phyloP scores from a whole-genome alignment of 768 basidiomycete genomes.

The Tubosaeta sp. region DNA sequence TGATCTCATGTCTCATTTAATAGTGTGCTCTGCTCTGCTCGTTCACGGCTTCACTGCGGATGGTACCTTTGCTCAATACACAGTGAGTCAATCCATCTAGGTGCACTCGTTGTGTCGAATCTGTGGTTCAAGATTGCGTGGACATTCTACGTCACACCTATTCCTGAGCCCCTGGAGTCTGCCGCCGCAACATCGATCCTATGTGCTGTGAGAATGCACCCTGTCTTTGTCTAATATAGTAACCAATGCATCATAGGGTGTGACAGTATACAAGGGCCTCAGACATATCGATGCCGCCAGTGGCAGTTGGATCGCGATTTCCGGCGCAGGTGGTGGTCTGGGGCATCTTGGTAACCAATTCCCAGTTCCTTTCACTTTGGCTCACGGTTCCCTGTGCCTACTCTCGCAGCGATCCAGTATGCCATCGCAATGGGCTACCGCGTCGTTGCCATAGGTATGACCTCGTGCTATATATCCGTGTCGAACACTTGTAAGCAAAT shows the following conservation, averaged over 20 bases:
- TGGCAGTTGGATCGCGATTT: conserved; percentile 40
- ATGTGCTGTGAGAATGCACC: conserved; percentile 32
- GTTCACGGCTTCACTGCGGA: conserved; percentile 37
- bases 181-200: conserved; percentile 42
- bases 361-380: background rate
- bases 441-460: conserved; percentile 40
- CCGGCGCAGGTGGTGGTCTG: conserved; percentile 39
- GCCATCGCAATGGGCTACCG: conserved; percentile 40
- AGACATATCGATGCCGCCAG: conserved; percentile 32
- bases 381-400: background rate
- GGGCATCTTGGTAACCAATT: conserved; percentile 36
- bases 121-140: conserved; percentile 27
- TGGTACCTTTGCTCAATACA: conserved; percentile 42
- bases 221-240: background rate
- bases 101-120: background rate
- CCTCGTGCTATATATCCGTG: background rate
- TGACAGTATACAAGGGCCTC: conserved; percentile 46
- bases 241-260: conserved; percentile 17
- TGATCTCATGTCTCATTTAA: background rate
- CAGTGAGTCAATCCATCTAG: conserved; percentile 18
- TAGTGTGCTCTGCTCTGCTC: conserved; percentile 9
- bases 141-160: conserved; percentile 39
- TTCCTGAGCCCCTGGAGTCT: conserved; percentile 39
- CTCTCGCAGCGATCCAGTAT: conserved; percentile 40
- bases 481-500: background rate